These are phyloP conservation scores for Graphilbum fragrans DNA, from an alignment of 2,329 filamentous ascomycete species.

Conservation along the genomic window DNA sequence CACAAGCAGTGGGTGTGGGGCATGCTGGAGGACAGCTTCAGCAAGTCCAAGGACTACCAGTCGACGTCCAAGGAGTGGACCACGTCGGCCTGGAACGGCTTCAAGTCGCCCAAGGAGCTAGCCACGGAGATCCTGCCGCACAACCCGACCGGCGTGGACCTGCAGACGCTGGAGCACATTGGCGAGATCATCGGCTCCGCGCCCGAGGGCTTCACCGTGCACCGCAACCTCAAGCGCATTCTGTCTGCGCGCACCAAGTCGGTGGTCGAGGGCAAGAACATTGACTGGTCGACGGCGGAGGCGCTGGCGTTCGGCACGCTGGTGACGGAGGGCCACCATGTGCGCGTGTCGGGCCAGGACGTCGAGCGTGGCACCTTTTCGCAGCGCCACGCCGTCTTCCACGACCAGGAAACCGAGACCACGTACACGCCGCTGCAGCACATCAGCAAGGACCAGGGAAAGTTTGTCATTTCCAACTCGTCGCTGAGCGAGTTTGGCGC, in stretches of 20 bases:
- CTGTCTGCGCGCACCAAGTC: constrained; percentile 82
- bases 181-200: constrained; percentile 65
- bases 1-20: constrained; percentile 99
- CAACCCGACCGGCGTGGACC: constrained; percentile 69
- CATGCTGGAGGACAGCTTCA: constrained; percentile 96
- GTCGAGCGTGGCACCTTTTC: constrained; percentile 99
- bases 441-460: constrained; percentile 80
- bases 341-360: constrained; percentile 95
- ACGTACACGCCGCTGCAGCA: constrained; percentile 90
- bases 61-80: constrained; percentile 96
- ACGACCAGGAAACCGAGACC: constrained; percentile 89
- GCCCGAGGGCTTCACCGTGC: constrained; percentile 77
- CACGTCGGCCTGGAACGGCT: constrained; percentile 97
- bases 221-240: constrained; percentile 96
- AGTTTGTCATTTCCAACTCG: constrained; percentile 95
- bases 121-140: constrained; percentile 90
- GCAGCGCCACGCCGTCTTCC: constrained; percentile 91
- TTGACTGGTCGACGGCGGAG: constrained; percentile 96
- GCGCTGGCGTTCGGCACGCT: constrained; percentile 88
- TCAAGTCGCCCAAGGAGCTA: constrained; percentile 97
- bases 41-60: constrained; percentile 94
- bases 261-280: constrained; percentile 81
- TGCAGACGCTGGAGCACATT: constrained; percentile 65
- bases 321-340: constrained; percentile 87
- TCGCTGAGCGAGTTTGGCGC: constrained; percentile 60